Conservation (phyloP, 2,329 filamentous ascomycete species). For the Clonostachys byssicola region DNA sequence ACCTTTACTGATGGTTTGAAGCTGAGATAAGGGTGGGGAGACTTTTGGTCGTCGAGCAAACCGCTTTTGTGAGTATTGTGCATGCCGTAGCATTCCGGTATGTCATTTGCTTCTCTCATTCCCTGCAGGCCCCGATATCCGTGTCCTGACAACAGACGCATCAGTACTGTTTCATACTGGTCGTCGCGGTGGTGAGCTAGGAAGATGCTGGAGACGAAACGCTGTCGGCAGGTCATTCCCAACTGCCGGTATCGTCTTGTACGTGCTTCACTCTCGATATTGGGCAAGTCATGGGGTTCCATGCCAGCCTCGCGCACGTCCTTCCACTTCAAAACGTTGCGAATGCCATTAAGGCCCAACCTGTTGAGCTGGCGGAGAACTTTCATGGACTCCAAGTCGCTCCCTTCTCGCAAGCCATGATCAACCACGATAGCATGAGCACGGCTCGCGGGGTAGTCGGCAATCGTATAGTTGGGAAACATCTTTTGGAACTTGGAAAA, state of each 20-base stretch:
- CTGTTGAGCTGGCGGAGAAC: slow-evolving; percentile 35
- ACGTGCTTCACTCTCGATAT: slow-evolving; percentile 76
- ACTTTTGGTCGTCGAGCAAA: slow-evolving; percentile 39
- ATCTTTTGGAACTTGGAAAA: slow-evolving; percentile 44
- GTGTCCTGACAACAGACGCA: slow-evolving; percentile 68
- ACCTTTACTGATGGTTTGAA: slow-evolving; percentile 22
- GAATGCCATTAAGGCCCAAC: slow-evolving; percentile 23
- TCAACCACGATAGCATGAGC: slow-evolving; percentile 50
- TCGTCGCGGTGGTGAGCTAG: slow-evolving; percentile 88
- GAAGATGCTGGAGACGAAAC: slow-evolving; percentile 57
- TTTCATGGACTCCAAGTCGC: slow-evolving; percentile 41
- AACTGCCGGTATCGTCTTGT: slow-evolving; percentile 68
- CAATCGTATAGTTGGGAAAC: slow-evolving; percentile 28
- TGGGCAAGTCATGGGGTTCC: slow-evolving; percentile 37
- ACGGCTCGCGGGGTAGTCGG: slow-evolving; percentile 35
- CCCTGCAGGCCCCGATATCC: slow-evolving; percentile 67
- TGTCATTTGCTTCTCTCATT: slow-evolving; percentile 59
- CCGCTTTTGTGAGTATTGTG: slow-evolving; percentile 69
- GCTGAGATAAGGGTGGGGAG: slow-evolving; percentile 27
- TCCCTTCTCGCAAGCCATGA: slow-evolving; percentile 51
- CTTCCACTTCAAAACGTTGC: slow-evolving; percentile 41
- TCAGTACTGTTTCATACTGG: slow-evolving; percentile 83
- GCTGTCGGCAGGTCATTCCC: slow-evolving; percentile 52
- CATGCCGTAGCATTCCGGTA: slow-evolving; percentile 81
- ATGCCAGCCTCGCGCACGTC: slow-evolving; percentile 13